Evolutionary conservation across 495 filamentous ascomycete species (phyloP), one percentile per base, ranked within the genome.

Genomic region (Monascus purpureus): DNA sequence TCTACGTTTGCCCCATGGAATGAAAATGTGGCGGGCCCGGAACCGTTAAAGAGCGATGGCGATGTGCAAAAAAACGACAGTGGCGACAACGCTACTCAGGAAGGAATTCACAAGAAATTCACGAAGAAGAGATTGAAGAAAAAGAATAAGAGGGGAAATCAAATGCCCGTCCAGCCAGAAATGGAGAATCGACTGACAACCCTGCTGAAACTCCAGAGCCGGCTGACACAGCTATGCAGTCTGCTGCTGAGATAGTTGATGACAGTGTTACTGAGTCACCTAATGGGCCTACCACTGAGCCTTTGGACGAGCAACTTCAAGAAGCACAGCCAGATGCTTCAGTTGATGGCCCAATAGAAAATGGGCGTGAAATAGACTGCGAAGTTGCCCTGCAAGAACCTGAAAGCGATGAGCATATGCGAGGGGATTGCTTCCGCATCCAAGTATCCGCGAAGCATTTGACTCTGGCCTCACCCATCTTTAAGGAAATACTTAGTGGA

Each of bases 361-460:
- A 25, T n/a, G n/a, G n/a, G n/a, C n/a, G 22, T 25, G 22, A 25
- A 6, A n/a, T 7, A 25, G 22, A 25, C 7, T 7, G 22, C 7
- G 22, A 25, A n/a, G 22, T n/a, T 25, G 7, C 22, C n/a, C 7
- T 7, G n/a, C 7, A 25, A n/a, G 22, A n/a, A 6, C n/a, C n/a
- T 25, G n/a, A n/a, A 25, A 25, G 22, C 22, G 22, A 25, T 7
- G n/a, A n/a, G 7, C 22, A 25, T 25, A 25, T 25, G n/a, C 7
- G n/a, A 25, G 7, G 7, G 7, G 31, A 27, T 13, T 30, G 28
- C 31, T 35, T 31, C 20, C 29, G 40, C 20, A 44, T 59, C 28
- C 64, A 58, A 27, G 63, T 70, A 6, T 73, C 67, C 9, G 68
- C 67, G 1, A 63, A 57, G 18, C 65, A 73, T 39, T 41, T 75